A percentile compares a stretch with the other conserved stretches of the same genome.
These are phyloP conservation scores for Penicillium sp. DNA, from an alignment of 2,329 filamentous ascomycete genomes.

Conservation along the genomic window DNA sequence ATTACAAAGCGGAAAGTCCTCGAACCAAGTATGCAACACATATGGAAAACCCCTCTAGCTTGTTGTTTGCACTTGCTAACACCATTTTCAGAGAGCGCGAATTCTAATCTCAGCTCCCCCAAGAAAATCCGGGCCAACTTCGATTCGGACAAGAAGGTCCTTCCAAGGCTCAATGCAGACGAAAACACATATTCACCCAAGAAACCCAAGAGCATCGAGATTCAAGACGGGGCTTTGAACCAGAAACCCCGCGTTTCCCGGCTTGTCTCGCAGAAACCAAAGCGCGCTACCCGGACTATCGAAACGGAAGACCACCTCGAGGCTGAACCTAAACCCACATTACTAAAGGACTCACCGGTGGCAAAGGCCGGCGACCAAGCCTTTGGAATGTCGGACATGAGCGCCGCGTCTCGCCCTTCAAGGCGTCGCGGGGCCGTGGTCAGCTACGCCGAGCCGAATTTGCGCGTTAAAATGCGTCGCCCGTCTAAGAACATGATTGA, in stretches of 20 bases:
- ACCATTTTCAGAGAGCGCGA: constrained; percentile 48
- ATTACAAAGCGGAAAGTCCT: constrained; percentile 37
- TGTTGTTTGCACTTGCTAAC: not conserved
- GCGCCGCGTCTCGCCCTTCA: constrained; percentile 62
- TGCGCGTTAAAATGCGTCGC: constrained; percentile 80
- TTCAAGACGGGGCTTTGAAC: constrained; percentile 2
- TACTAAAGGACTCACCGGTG: constrained; percentile 11
- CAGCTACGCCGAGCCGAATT: constrained; percentile 80
- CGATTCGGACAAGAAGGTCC: constrained; percentile 19
- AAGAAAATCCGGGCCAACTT: constrained; percentile 25
- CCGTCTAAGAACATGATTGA: constrained; percentile 75
- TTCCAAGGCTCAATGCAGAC: constrained; percentile 6
- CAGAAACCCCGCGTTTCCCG: constrained; percentile 14
- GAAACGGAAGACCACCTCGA: constrained; percentile 10
- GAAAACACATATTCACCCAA: constrained; percentile 20
- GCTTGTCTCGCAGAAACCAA: constrained; percentile 15
- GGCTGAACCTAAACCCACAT: not conserved
- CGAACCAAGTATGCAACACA: constrained; percentile 44
- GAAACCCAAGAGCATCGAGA: constrained; percentile 18
- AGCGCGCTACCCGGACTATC: constrained; percentile 9
- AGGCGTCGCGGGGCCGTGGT: constrained; percentile 68
- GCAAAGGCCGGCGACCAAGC: constrained; percentile 10
- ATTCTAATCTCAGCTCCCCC: constrained; percentile 45
- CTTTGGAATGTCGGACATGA: constrained; percentile 24
- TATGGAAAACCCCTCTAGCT: not conserved